A percentile compares a stretch with the other conserved stretches of the same genome.
phyloP scores from a whole-genome alignment of 805 yeast species.

The Scheffersomyces amazonensis region DNA sequence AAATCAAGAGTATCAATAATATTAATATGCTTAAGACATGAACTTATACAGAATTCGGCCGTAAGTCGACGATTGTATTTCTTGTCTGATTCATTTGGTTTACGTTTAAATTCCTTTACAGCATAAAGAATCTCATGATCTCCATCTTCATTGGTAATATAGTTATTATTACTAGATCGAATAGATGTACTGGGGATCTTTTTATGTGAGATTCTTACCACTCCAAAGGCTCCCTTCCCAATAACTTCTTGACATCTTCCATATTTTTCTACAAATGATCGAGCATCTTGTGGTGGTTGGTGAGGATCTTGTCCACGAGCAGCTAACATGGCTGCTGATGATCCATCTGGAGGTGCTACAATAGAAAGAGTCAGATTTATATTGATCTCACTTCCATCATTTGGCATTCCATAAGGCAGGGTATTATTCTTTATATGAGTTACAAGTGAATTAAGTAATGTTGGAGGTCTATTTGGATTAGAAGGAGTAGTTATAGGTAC shows the following conservation, averaged over 20 bases:
- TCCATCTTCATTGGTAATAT: conserved; percentile 18
- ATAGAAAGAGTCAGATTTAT: background rate
- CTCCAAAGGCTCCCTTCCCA: conserved; percentile 93
- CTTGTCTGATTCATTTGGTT: conserved; percentile 58
- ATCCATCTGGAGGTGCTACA: background rate
- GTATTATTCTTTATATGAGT: conserved; percentile 46
- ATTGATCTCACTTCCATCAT: background rate
- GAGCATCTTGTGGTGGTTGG: conserved; percentile 28
- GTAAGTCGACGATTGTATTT: conserved; percentile 73
- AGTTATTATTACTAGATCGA: background rate
- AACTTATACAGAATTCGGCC: conserved; percentile 78
- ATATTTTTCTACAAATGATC: conserved; percentile 80
- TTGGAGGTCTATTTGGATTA: conserved; percentile 50
- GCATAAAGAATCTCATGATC: conserved; percentile 57
- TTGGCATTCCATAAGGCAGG: conserved; percentile 14
- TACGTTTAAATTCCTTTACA: conserved; percentile 78
- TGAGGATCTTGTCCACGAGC: conserved; percentile 9
- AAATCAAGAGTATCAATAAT: conserved; percentile 76
- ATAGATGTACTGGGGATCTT: conserved; percentile 25
- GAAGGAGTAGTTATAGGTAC: conserved; percentile 5
- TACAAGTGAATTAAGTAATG: conserved; percentile 65
- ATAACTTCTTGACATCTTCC: conserved; percentile 94
- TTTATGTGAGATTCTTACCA: conserved; percentile 85
- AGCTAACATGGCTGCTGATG: background rate
- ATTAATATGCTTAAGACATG: conserved; percentile 72